Evolutionary conservation across 2,329 filamentous ascomycete genomes (phyloP), one percentile per base, ranked within the genome.

Genomic region (Apiospora marii): DNA sequence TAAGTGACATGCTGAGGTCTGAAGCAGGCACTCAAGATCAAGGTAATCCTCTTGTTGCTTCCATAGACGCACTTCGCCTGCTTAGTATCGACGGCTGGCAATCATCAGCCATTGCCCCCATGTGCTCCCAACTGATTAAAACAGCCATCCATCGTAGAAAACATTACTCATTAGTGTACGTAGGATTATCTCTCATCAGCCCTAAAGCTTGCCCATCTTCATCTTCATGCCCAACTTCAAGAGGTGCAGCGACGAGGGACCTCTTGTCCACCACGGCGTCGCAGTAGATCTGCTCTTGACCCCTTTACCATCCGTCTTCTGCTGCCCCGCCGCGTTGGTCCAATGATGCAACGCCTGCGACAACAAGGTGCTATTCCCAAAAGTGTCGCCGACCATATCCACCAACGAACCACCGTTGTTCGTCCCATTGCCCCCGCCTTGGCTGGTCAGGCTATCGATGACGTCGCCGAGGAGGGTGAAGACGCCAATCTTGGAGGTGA

Each of bases 321-420:
- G 41, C 41, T 30, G 43, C 44, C 34, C 43, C 14, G 67, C 48
- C 43, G 67, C 27, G 3, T 75, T 76, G 7, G 70, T 49, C 80
- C 81, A 85, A 68, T 85, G 81, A 12, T 75, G 76, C 4, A 84
- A 48, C 4, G 83, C 76, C 24, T 82, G 78, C 53, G 83, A 80
- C 14, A 85, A 76, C 6, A 85, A 77, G 0, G 83, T 85, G 5
- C 78, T 77, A 68, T 85, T 85, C 4, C 83, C 82, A 12, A 85
- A 75, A 1, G 82, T 78, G 16, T 82, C 82, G 22, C 81, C 83
- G 0, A 85, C 71, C 0, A 84, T 70, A 24, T 83, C 77, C 1
- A 81, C 68, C 2, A 85, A 73, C 1, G 80, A 82, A 2, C 74
- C 76, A 1, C 72, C 75, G 7, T 34, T 61, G 16, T 58, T 12